Evolutionary conservation across 768 basidiomycete species (phyloP).

Genomic region (Tephrocybe sp.): DNA sequence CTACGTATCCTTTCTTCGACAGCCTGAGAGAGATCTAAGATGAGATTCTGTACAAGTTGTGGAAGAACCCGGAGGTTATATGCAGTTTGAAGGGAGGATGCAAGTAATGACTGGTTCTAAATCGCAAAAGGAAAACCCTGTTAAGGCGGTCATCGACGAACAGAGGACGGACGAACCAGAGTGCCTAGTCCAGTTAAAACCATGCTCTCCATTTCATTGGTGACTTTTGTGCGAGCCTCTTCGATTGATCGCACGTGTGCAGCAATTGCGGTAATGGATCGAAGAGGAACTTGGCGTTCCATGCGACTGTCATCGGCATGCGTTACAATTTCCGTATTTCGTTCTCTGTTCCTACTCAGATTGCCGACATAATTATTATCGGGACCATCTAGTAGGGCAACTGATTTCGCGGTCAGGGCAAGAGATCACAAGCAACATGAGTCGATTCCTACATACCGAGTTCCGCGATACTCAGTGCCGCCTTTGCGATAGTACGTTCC

Average conservation of each 20-base stretch:
- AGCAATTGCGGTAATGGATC: conserved; percentile 72
- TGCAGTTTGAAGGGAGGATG: conserved; percentile 93
- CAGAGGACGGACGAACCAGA: conserved; percentile 51
- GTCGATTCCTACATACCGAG: conserved; percentile 54
- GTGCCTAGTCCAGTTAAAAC: conserved; percentile 76
- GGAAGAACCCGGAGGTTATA: conserved; percentile 89
- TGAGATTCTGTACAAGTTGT: conserved; percentile 74
- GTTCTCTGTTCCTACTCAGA: conserved; percentile 2
- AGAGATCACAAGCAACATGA: background rate
- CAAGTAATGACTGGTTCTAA: conserved; percentile 88
- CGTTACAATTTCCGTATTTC: conserved; percentile 10
- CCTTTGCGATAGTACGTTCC: conserved; percentile 88
- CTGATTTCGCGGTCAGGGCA: conserved; percentile 31
- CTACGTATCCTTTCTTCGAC: conserved; percentile 79
- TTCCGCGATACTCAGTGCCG: conserved; percentile 93
- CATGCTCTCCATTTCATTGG: conserved; percentile 89
- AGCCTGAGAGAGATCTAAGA: conserved; percentile 78
- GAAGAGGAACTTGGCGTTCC: conserved; percentile 51
- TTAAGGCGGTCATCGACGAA: background rate
- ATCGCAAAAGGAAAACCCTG: conserved; percentile 6
- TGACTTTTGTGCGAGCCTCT: conserved; percentile 67
- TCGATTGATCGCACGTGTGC: conserved; percentile 73
- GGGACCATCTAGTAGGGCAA: conserved; percentile 50
- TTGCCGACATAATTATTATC: background rate
- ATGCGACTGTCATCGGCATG: conserved; percentile 13